Evolutionary conservation across 2,329 filamentous ascomycete species (phyloP).

Genomic region (Sporothrix brasiliensis): DNA sequence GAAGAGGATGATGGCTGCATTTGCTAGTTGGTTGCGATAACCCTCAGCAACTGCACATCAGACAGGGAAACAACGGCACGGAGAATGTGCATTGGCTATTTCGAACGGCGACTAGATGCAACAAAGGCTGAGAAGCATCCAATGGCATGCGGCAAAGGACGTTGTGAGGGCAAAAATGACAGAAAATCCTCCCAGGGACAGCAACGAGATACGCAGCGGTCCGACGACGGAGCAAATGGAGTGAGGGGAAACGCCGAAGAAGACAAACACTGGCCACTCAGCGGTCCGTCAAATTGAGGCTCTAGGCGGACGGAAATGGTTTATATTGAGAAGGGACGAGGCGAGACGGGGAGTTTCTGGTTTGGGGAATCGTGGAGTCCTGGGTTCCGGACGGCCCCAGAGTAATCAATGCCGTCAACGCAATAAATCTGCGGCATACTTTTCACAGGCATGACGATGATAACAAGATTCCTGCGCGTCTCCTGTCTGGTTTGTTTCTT

Average conservation of each 20-base stretch:
- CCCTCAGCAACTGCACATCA: neutral
- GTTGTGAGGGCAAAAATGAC: neutral
- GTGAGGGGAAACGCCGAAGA: conserved; percentile 10
- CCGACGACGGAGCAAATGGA: neutral
- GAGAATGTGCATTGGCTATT: conserved; percentile 10
- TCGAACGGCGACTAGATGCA: neutral
- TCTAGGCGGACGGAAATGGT: neutral
- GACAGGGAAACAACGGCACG: neutral
- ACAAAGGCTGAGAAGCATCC: neutral
- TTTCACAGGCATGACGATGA: neutral
- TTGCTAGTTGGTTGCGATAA: neutral
- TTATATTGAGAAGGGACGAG: neutral
- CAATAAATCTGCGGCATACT: conserved; percentile 1
- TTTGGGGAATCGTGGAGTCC: neutral
- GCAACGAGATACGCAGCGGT: neutral
- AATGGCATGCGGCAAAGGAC: neutral
- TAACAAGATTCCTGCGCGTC: conserved; percentile 13
- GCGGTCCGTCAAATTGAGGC: neutral
- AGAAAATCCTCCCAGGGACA: neutral
- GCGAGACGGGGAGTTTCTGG: neutral
- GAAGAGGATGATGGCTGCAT: neutral
- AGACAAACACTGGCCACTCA: neutral
- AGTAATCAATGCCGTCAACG: neutral
- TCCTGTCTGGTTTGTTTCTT: neutral
- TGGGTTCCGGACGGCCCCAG: neutral